Evolutionary conservation across 169 alveolate species (phyloP).

Genomic region (Plasmodium inui): DNA sequence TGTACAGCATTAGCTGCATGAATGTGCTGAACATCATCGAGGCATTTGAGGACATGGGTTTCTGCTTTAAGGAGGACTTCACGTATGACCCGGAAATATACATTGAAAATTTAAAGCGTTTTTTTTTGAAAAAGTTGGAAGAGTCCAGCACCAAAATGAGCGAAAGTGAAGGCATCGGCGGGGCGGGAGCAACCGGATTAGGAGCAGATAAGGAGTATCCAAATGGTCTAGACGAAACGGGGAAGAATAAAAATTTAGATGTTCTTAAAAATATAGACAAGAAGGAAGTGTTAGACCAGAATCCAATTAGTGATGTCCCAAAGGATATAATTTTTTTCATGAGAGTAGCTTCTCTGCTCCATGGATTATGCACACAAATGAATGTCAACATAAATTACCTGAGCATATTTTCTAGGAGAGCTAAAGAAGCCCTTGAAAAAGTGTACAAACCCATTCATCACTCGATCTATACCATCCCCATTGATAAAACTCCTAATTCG

Average conservation of each 20-base stretch:
- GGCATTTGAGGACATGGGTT: slow-evolving; percentile 91
- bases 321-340: slow-evolving; percentile 86
- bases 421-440: slow-evolving; percentile 77
- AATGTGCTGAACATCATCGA: slow-evolving; percentile 87
- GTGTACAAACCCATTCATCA: slow-evolving; percentile 42
- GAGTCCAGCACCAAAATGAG: slow-evolving; percentile 33
- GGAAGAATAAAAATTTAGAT: slow-evolving; percentile 22
- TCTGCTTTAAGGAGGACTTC: slow-evolving; percentile 80
- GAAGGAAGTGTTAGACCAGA: slow-evolving; percentile 63
- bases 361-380: slow-evolving; percentile 87
- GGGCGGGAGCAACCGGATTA: not conserved
- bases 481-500: slow-evolving; percentile 54
- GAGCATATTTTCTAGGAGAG: slow-evolving; percentile 85
- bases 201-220: slow-evolving; percentile 6
- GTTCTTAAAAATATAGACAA: slow-evolving; percentile 54
- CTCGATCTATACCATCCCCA: slow-evolving; percentile 47
- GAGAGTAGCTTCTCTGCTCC: slow-evolving; percentile 87
- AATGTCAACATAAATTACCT: slow-evolving; percentile 84
- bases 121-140: slow-evolving; percentile 78
- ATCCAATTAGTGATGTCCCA: slow-evolving; percentile 88
- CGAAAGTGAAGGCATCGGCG: slow-evolving; percentile 2
- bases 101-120: slow-evolving; percentile 86
- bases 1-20: slow-evolving; percentile 84
- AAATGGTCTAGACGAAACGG: not conserved
- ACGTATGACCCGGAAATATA: slow-evolving; percentile 88